These are phyloP conservation scores for Psidium guajava DNA, from an alignment of 345 rosid genomes.

Conservation along the genomic window DNA sequence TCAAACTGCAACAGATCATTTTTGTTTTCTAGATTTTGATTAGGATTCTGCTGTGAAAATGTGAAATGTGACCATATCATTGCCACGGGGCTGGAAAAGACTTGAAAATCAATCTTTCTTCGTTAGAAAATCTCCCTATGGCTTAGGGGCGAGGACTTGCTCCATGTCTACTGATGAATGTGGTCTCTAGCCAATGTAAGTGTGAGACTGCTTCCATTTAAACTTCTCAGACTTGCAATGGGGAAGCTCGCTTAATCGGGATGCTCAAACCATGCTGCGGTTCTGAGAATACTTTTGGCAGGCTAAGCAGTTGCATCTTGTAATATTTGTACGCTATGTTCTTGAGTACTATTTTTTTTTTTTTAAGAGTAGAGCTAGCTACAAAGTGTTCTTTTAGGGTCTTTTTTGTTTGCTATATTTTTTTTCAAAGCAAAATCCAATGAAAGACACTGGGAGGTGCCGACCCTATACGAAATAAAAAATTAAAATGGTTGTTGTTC, in stretches of 20 bases:
- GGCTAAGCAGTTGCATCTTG: neutral
- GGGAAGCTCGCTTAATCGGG: neutral
- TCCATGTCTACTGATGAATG: neutral
- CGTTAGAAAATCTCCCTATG: neutral
- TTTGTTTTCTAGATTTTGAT: neutral
- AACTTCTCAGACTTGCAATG: neutral
- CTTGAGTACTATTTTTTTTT: neutral
- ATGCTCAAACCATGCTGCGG: neutral
- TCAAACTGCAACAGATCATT: neutral
- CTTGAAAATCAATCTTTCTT: neutral
- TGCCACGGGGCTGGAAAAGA: neutral
- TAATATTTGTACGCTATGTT: neutral
- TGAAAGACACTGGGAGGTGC: neutral
- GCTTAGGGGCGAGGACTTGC: neutral
- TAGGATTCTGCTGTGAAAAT: neutral
- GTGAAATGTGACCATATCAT: neutral
- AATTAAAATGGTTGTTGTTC: neutral
- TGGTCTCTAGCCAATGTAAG: neutral
- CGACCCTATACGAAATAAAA: neutral
- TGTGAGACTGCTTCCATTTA: neutral
- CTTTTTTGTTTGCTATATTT: neutral
- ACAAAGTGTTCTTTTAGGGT: neutral
- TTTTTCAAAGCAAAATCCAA: neutral
- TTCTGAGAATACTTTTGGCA: neutral
- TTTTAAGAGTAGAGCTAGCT: neutral